phyloP scores from a whole-genome alignment of 208 protist species.

The Trichomonas vaginalis region DNA sequence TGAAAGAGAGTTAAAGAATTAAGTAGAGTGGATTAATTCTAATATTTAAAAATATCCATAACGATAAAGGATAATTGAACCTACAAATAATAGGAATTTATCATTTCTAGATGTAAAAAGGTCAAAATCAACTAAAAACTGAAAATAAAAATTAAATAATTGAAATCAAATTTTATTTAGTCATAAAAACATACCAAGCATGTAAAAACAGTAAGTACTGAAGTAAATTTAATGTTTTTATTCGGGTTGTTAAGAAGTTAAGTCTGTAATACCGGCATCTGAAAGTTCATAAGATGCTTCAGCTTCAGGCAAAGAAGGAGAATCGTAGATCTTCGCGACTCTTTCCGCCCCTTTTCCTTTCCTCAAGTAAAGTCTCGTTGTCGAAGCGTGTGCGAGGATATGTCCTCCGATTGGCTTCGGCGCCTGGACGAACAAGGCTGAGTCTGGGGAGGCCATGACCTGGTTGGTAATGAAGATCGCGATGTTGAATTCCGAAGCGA shows the following conservation, averaged over 20 bases:
- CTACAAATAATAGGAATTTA: too few species aligned
- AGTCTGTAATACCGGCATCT: conserved; percentile 76
- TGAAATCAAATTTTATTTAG: too few species aligned
- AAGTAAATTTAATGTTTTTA: background rate
- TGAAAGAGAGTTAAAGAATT: too few species aligned
- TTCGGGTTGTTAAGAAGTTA: background rate
- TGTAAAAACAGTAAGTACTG: too few species aligned
- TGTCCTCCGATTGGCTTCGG: conserved; percentile 82
- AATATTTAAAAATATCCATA: too few species aligned
- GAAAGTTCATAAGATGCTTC: conserved; percentile 74
- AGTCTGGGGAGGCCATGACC: conserved; percentile 49
- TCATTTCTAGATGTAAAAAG: too few species aligned
- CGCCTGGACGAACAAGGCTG: conserved; percentile 50
- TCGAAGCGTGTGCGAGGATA: conserved; percentile 90
- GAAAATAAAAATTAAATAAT: too few species aligned
- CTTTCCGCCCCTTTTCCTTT: conserved; percentile 85
- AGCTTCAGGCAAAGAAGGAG: conserved; percentile 76
- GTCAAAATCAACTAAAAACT: too few species aligned
- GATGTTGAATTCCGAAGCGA: conserved; percentile 70
- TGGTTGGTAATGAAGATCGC: conserved; percentile 66
- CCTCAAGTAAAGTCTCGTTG: conserved; percentile 61
- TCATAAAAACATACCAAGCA: too few species aligned
- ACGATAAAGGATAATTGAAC: too few species aligned
- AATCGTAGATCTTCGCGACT: conserved; percentile 91
- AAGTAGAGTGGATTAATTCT: too few species aligned